Evolutionary conservation across 2,329 filamentous ascomycete species (phyloP).

Genomic region (Rhynchosporium secalis): DNA sequence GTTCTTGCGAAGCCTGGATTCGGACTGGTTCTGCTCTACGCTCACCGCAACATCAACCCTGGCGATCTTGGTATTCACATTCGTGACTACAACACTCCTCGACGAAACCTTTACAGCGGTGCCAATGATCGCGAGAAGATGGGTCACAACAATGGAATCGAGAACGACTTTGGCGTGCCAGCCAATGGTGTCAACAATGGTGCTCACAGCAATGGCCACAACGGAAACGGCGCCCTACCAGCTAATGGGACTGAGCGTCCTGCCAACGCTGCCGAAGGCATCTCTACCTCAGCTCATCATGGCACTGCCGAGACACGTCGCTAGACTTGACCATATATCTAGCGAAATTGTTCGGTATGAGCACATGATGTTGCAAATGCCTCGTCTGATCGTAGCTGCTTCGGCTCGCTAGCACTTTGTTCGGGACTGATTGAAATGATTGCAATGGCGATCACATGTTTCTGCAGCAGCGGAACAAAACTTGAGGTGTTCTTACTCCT

Average conservation of each 20-base stretch:
- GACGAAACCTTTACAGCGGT: neutral
- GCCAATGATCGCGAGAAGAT: neutral
- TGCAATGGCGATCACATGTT: too few species aligned
- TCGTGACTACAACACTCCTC: slow-evolving; percentile 32
- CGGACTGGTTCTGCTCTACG: slow-evolving; percentile 57
- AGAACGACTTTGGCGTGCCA: neutral
- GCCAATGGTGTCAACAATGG: neutral
- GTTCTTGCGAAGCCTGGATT: slow-evolving; percentile 65
- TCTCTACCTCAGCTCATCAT: neutral
- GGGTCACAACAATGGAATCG: neutral
- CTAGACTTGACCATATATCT: neutral
- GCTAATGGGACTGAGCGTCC: neutral
- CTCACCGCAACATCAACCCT: slow-evolving; percentile 62
- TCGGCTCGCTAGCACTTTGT: too few species aligned
- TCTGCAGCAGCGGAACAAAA: too few species aligned
- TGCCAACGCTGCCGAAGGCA: neutral
- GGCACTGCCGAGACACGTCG: neutral
- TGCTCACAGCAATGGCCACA: neutral
- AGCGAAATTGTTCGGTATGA: neutral
- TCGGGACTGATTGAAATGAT: too few species aligned
- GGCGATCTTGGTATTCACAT: slow-evolving; percentile 53
- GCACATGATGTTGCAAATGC: neutral
- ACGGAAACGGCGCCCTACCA: neutral
- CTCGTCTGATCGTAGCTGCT: neutral
- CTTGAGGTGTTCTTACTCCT: neutral